phyloP scores from a whole-genome alignment of 176 grass and related monocot genomes.

The Avena sativa region DNA sequence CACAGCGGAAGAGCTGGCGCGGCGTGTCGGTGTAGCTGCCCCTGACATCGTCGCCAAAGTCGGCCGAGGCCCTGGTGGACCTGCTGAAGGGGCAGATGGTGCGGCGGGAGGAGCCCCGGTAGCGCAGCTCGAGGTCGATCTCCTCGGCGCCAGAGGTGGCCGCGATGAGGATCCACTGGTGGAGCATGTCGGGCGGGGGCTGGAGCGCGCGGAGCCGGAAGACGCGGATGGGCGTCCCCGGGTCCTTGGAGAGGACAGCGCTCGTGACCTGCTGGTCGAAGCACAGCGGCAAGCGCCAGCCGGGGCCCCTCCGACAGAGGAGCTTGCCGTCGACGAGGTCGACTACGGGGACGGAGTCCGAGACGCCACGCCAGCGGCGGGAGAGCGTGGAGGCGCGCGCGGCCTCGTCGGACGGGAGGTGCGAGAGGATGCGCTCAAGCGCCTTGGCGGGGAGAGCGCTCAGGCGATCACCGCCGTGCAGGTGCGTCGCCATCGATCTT shows the following conservation, averaged over 20 bases:
- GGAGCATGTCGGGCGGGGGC: not conserved
- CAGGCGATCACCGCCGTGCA: not conserved
- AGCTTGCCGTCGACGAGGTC: not conserved
- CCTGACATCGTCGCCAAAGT: not conserved
- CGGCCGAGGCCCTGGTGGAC: not conserved
- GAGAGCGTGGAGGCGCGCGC: not conserved
- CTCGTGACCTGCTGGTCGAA: conserved; percentile 15
- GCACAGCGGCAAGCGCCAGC: not conserved
- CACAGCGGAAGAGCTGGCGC: not conserved
- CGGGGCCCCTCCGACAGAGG: not conserved
- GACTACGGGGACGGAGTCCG: conserved; percentile 11
- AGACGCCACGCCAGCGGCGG: not conserved
- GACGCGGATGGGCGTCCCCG: not conserved
- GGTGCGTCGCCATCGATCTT: not conserved
- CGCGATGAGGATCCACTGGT: not conserved
- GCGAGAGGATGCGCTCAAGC: not conserved
- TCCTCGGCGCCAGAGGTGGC: not conserved
- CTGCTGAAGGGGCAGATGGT: conserved; percentile 12
- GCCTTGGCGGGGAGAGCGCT: not conserved
- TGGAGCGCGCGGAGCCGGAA: not conserved
- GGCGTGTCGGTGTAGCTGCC: not conserved
- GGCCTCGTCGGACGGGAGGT: conserved; percentile 1
- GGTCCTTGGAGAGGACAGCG: not conserved
- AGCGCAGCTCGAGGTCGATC: not conserved
- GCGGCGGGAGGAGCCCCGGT: not conserved